Percentiles rank a stretch among this genome's conserved stretches.
Conservation (phyloP, 2,329 filamentous ascomycete genomes). For the Alternaria burnsii region DNA sequence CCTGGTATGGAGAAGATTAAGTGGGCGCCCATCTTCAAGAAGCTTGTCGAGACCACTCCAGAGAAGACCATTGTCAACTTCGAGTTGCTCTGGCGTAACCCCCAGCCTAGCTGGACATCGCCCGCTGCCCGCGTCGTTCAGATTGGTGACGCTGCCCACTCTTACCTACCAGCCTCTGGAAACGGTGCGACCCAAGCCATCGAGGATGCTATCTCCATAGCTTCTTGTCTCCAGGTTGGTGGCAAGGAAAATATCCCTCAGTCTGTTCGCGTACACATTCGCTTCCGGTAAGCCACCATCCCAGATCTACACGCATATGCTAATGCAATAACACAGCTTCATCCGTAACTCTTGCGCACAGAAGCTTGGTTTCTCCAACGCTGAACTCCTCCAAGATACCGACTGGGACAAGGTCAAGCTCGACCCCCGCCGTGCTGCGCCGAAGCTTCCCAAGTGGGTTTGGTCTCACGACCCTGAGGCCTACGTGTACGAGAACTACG, state of each 20-base stretch:
- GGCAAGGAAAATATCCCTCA: slow-evolving; percentile 52
- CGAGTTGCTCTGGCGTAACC: slow-evolving; percentile 59
- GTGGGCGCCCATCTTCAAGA: slow-evolving; percentile 58
- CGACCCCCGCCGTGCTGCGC: slow-evolving; percentile 54
- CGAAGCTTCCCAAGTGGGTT: slow-evolving; percentile 58
- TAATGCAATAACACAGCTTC: slow-evolving; percentile 44
- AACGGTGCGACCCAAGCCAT: slow-evolving; percentile 60
- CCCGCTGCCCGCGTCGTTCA: slow-evolving; percentile 55
- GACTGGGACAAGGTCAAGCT: slow-evolving; percentile 60
- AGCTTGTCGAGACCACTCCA: slow-evolving; percentile 56
- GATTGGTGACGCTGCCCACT: slow-evolving; percentile 57
- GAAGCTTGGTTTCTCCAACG: slow-evolving; percentile 58
- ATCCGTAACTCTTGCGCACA: slow-evolving; percentile 59
- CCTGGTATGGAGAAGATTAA: slow-evolving; percentile 52
- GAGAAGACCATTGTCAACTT: slow-evolving; percentile 60
- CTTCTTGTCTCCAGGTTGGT: slow-evolving; percentile 56
- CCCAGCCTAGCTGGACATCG: slow-evolving; percentile 56
- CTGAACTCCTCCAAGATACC: slow-evolving; percentile 58
- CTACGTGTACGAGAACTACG: slow-evolving; percentile 57
- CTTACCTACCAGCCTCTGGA: slow-evolving; percentile 56
- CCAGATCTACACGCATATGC: not conserved
- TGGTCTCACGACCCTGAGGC: slow-evolving; percentile 57
- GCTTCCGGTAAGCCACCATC: slow-evolving; percentile 49
- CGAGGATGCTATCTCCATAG: slow-evolving; percentile 57
- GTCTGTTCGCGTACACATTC: slow-evolving; percentile 52